Percentiles rank a stretch among this genome's conserved stretches.
phyloP scores from a whole-genome alignment of 805 yeast species.

The Blastobotrys attinorum region DNA sequence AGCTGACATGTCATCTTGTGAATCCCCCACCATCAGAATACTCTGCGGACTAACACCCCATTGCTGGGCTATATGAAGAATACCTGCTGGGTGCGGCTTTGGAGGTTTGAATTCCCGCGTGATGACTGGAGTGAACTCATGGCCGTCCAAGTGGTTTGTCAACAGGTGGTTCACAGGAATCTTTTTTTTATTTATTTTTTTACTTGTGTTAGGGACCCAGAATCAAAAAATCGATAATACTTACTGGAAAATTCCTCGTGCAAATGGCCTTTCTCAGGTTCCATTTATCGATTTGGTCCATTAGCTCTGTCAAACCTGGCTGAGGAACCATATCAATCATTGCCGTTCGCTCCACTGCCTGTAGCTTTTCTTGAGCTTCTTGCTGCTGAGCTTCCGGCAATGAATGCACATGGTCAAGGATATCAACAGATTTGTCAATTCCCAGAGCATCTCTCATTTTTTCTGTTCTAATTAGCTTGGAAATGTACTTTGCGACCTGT shows the following conservation, averaged over 20 bases:
- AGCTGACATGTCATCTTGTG: constrained; percentile 58
- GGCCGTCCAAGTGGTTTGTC: constrained; percentile 35
- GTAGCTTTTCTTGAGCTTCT: constrained; percentile 40
- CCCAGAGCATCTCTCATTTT: constrained; percentile 58
- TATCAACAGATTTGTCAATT: constrained; percentile 40
- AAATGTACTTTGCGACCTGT: not conserved
- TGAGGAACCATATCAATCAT: constrained; percentile 48
- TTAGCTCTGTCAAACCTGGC: constrained; percentile 39
- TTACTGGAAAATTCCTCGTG: constrained; percentile 46
- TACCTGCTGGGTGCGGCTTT: constrained; percentile 60
- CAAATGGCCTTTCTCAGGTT: constrained; percentile 45
- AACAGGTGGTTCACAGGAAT: constrained; percentile 49
- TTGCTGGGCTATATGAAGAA: constrained; percentile 43
- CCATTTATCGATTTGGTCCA: constrained; percentile 21
- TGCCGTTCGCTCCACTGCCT: constrained; percentile 51
- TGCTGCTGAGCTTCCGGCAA: constrained; percentile 34
- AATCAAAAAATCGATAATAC: constrained; percentile 1
- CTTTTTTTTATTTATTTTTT: constrained; percentile 4
- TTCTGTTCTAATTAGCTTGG: constrained; percentile 23
- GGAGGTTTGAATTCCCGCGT: constrained; percentile 63
- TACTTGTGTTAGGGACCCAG: not conserved
- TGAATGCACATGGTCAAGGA: constrained; percentile 42
- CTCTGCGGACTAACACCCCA: constrained; percentile 42
- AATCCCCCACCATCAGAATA: constrained; percentile 67
- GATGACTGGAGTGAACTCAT: constrained; percentile 41